These are phyloP conservation scores for Prunus padus DNA, from an alignment of 306 rosid species.

Conservation along the genomic window DNA sequence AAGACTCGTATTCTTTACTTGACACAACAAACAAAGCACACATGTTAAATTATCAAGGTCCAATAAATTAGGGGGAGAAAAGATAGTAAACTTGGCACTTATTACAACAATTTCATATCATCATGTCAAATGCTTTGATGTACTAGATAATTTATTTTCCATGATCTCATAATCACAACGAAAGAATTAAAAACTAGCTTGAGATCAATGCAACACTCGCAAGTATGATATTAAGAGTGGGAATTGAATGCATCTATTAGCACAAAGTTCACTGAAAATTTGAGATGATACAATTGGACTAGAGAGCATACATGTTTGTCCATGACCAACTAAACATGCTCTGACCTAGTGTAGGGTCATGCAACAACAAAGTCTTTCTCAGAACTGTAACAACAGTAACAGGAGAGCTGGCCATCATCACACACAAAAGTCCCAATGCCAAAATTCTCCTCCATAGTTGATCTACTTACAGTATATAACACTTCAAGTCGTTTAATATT, in stretches of 20 bases:
- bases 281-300: neutral
- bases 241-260: neutral
- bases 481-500: neutral
- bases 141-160: neutral
- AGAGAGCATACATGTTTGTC: neutral
- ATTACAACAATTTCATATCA: neutral
- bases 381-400: neutral
- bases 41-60: neutral
- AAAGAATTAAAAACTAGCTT: neutral
- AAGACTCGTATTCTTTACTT: neutral
- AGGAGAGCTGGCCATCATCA: neutral
- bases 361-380: neutral
- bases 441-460: neutral
- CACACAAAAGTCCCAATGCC: neutral
- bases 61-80: neutral
- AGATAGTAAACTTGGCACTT: neutral
- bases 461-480: neutral
- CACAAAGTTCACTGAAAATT: neutral
- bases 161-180: neutral
- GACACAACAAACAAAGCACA: neutral
- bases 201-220: neutral
- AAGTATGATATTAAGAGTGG: neutral
- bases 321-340: neutral
- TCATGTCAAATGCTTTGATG: neutral
- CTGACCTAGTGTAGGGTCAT: neutral